Base-by-base conservation (phyloP, 208 protist genomes). In the Leishmania gerbilli region DNA sequence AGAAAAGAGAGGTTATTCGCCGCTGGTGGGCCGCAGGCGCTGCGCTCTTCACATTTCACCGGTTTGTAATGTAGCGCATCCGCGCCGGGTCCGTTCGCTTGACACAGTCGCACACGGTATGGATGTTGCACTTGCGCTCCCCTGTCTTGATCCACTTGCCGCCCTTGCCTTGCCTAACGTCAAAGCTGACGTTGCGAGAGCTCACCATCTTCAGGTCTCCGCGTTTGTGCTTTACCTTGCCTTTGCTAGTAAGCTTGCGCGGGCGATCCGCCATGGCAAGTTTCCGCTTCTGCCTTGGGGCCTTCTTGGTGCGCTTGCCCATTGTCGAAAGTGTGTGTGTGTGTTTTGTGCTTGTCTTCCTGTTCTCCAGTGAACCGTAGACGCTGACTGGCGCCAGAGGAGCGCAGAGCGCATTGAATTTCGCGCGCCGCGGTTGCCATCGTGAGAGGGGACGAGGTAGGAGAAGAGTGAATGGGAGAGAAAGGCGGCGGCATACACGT, bases 31-130 rank as follows among this genome's bases (percentile, higher is more conserved):
- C 24, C 21, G 45, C 17, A 49, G 53, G 53, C 9, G 53, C 72
- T 6, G 31, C 1, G n/a, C 11, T 64, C 7, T 76, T 58, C 19
- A 45, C 34, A n/a, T 11, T n/a, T 89, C 89, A 98, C 71, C 95
- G 93, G 79, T 98, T 98, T 15, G 91, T 86, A n/a, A 93, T 90
- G 77, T 79, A 79, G 60, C 82, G 89, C 93, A 96, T 95, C 64
- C 94, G 95, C 5, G 86, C 82, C n/a, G 95, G 92, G 49, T 98
- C 95, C 0, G 95, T 98, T 74, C 93, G 93, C 49, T 84, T 88
- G 45, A 98, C 91, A 67, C 95, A 98, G 87, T 98, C 88, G 80
- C 95, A 98, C 27, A 96, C 91, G 3, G 91, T 97, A 84, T 98
- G 95, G 27, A 98, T 95, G 81, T 97, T 96, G 85, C 95, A 98